These are phyloP conservation scores for Salix arbutifolia DNA, from an alignment of 345 rosid genomes.

Conservation along the genomic window DNA sequence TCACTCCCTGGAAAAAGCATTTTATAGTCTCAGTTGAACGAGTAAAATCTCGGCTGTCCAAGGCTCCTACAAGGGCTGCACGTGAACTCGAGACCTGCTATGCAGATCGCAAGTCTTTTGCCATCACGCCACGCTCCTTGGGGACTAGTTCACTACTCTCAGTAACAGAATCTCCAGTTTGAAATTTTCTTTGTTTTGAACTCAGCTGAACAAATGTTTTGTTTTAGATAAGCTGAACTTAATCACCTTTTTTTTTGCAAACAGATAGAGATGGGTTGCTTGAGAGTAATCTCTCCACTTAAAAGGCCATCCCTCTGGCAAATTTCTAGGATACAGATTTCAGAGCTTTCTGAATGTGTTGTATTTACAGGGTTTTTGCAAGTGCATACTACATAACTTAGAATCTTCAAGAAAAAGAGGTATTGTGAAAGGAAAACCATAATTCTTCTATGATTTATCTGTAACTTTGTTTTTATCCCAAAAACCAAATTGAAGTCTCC, in stretches of 20 bases:
- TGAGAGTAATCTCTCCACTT: neutral
- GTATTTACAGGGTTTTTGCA: neutral
- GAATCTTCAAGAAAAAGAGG: neutral
- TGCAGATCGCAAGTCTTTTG: no score
- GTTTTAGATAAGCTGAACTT: neutral
- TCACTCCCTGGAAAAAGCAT: no score
- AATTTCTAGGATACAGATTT: neutral
- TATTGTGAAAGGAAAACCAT: neutral
- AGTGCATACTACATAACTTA: neutral
- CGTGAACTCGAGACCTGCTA: no score
- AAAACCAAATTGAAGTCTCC: neutral
- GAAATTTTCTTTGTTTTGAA: neutral
- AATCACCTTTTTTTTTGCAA: neutral
- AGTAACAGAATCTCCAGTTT: neutral
- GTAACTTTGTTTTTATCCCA: neutral
- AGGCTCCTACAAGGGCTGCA: no score
- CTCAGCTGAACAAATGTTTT: neutral
- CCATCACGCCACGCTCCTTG: no score
- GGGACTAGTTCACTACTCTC: neutral
- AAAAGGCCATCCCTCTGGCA: neutral
- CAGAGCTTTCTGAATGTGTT: neutral
- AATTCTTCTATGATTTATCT: neutral
- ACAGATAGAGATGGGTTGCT: neutral
- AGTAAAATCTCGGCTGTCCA: no score
- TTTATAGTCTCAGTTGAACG: no score